Base-by-base conservation (phyloP, 2,329 filamentous ascomycete genomes). In the Alternaria alternata region DNA sequence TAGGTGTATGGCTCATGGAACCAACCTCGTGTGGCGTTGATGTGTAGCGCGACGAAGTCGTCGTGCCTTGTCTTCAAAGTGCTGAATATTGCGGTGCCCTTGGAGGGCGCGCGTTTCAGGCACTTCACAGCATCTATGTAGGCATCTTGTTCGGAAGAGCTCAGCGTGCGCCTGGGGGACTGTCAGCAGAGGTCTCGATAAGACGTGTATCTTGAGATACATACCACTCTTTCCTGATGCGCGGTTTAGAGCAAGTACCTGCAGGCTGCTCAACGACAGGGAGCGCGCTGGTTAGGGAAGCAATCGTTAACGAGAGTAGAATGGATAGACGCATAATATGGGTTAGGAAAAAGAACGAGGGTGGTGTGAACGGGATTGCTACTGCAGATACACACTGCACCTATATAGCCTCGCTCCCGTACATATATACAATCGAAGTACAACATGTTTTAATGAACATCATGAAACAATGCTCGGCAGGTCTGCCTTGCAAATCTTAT, bases 1-100 rank as follows among this genome's bases (percentile, higher is more conserved):
- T 12, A 22, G 12, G 2, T 32, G 2, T 4, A 20, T 16, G 12
- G 30, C 2, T 26, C n/a, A 4, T 32, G 8, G n/a, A 5, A 47
- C 28, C 3, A 14, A 47, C 44, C 44, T 47, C 44, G 44, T 1
- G 44, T 47, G 14, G 44, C 44, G 44, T 47, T 47, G 28, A 47
- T 47, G 28, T 47, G 44, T 22, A 47, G 16, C n/a, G 44, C 44
- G n/a, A 47, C 44, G 7, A 47, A 47, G 44, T 47, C 44, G n/a
- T 47, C 44, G 32, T 32, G 16, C 2, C 44, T 18, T 11, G 44
- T 47, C 44, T 47, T 32, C 3, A 47, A 28, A 3, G 44, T 32
- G n/a, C n/a, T 14, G n/a, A 47, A 47, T 22, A 32, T 30, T 1
- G 16, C 44, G 18, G 44, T 47, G 4, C 44, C 44, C 28, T 47